These are phyloP conservation scores for Mucor piriformis DNA, from an alignment of 371 early-diverging fungal species.

Conservation along the genomic window DNA sequence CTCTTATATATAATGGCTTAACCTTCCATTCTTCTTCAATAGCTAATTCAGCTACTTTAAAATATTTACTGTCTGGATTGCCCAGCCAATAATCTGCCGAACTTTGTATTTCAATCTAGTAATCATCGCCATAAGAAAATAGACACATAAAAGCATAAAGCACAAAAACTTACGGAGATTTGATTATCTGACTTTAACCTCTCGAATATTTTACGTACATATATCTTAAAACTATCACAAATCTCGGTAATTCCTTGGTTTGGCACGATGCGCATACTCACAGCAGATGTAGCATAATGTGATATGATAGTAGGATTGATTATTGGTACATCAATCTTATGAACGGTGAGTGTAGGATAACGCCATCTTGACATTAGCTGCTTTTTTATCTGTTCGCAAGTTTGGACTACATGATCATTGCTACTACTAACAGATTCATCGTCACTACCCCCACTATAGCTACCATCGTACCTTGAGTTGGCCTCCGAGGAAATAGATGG, in stretches of 20 bases:
- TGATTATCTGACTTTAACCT: conserved; percentile 54
- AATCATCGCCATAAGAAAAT: background rate
- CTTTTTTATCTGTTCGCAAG: conserved; percentile 43
- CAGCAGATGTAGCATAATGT: conserved; percentile 66
- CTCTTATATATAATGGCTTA: conserved; percentile 69
- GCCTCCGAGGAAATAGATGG: conserved; percentile 19
- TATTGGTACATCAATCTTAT: conserved; percentile 77
- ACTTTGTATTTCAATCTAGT: conserved; percentile 41
- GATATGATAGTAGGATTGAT: conserved; percentile 77
- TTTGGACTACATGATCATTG: conserved; percentile 20
- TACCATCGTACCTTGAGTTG: conserved; percentile 7
- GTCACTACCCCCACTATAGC: conserved; percentile 15
- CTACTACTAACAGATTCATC: conserved; percentile 23
- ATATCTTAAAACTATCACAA: conserved; percentile 53
- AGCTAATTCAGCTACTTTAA: conserved; percentile 68
- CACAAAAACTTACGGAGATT: conserved; percentile 39
- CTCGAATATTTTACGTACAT: conserved; percentile 58
- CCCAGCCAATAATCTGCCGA: conserved; percentile 85
- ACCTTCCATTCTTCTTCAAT: conserved; percentile 71
- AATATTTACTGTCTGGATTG: conserved; percentile 67
- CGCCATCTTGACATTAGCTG: conserved; percentile 81
- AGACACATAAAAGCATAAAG: background rate
- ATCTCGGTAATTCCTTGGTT: conserved; percentile 74
- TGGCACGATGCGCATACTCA: conserved; percentile 85
- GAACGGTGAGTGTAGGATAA: conserved; percentile 78